A percentile compares a stretch with the other conserved stretches of the same genome.
Conservation (phyloP, 192 early-diverging fungal species). For the Bifiguratus adelaidae region DNA sequence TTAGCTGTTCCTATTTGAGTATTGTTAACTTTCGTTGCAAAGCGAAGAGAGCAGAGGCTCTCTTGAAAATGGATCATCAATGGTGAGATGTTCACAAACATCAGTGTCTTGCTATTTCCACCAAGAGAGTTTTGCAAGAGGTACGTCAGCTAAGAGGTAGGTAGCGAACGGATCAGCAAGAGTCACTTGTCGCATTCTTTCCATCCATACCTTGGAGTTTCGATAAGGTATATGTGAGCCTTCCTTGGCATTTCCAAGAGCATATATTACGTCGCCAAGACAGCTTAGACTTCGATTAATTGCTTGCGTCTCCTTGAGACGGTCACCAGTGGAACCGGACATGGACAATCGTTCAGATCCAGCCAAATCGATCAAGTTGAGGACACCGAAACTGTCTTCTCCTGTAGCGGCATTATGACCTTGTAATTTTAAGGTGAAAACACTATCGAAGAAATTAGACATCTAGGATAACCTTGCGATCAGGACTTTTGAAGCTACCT, state of each 20-base stretch:
- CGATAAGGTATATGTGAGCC: constrained; percentile 80
- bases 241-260: constrained; percentile 61
- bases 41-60: constrained; percentile 83
- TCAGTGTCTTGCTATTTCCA: constrained; percentile 94
- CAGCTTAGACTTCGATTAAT: constrained; percentile 92
- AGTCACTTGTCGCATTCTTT: background rate
- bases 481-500: constrained; percentile 16
- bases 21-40: constrained; percentile 98
- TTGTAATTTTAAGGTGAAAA: constrained; percentile 76
- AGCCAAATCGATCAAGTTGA: constrained; percentile 93
- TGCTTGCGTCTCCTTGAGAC: constrained; percentile 87
- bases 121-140: constrained; percentile 60
- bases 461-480: background rate
- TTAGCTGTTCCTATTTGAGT: too few relatives aligned
- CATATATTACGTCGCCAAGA: constrained; percentile 85
- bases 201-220: constrained; percentile 69
- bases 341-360: constrained; percentile 81
- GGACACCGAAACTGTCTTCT: constrained; percentile 59
- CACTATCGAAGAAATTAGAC: constrained; percentile 30
- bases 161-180: background rate
- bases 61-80: constrained; percentile 67
- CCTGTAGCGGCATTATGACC: constrained; percentile 67
- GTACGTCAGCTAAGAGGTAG: constrained; percentile 43
- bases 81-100: constrained; percentile 98
- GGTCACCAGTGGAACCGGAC: constrained; percentile 78